Percentiles rank a stretch among this genome's conserved stretches.
Evolutionary conservation across 805 yeast species (phyloP).

Genomic region (Brettanomyces anomalus): DNA sequence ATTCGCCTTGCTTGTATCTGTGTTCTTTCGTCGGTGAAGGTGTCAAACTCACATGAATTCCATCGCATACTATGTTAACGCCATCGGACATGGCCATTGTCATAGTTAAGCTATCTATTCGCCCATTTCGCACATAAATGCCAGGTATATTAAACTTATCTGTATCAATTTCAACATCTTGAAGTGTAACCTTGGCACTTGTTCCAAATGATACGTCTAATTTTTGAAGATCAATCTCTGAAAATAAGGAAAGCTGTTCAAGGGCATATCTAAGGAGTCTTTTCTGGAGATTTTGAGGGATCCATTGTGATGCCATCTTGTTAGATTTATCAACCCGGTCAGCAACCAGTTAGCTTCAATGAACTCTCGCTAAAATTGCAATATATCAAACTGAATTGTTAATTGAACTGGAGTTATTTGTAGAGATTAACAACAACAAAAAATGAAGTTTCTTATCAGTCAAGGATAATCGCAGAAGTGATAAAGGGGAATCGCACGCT

Average conservation of each 20-base stretch:
- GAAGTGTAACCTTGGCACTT: slow-evolving; percentile 36
- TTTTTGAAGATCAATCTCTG: slow-evolving; percentile 67
- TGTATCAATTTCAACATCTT: slow-evolving; percentile 63
- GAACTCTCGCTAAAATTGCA: slow-evolving; percentile 4
- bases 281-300: slow-evolving; percentile 80
- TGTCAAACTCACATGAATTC: slow-evolving; percentile 39
- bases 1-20: slow-evolving; percentile 18
- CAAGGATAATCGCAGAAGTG: too few relatives aligned
- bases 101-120: slow-evolving; percentile 43
- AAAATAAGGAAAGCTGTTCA: slow-evolving; percentile 72
- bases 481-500: too few relatives aligned
- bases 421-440: too few relatives aligned
- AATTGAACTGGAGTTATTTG: too few relatives aligned
- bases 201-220: slow-evolving; percentile 71
- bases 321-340: background rate
- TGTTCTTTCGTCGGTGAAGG: background rate
- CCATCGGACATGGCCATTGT: slow-evolving; percentile 65
- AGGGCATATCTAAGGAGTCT: slow-evolving; percentile 71
- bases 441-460: slow-evolving; percentile 3
- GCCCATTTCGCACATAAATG: slow-evolving; percentile 51
- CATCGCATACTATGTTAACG: slow-evolving; percentile 49
- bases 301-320: slow-evolving; percentile 44
- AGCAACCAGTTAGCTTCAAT: slow-evolving; percentile 15
- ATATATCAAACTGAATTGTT: slow-evolving; percentile 9
- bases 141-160: slow-evolving; percentile 64